Evolutionary conservation across 371 early-diverging fungal species (phyloP).

Genomic region (Apophysomyces elegans): DNA sequence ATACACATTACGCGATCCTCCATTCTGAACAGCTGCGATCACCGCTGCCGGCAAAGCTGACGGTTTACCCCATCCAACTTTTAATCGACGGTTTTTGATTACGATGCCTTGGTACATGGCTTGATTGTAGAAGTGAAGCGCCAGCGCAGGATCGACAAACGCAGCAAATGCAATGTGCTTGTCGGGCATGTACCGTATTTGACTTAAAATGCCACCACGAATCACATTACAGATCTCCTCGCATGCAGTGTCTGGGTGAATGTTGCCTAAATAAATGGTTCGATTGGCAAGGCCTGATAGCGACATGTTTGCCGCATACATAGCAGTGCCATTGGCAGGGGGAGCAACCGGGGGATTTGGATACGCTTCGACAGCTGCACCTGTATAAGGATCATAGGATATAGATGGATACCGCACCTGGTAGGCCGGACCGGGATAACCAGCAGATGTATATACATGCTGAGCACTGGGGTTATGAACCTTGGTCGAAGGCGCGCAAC

Average conservation of each 20-base stretch:
- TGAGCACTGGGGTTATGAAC: background rate
- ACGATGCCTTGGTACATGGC: constrained; percentile 61
- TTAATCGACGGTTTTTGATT: constrained; percentile 69
- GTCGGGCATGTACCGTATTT: constrained; percentile 71
- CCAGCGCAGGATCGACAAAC: constrained; percentile 76
- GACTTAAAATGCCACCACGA: constrained; percentile 80
- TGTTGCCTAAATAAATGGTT: constrained; percentile 79
- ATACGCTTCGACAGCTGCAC: constrained; percentile 33
- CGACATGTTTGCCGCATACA: constrained; percentile 7
- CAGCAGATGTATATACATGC: background rate
- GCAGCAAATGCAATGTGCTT: constrained; percentile 86
- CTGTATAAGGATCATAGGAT: constrained; percentile 35
- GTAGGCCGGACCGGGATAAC: constrained; percentile 14
- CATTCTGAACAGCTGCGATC: constrained; percentile 59
- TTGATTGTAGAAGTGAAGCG: constrained; percentile 61
- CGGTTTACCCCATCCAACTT: constrained; percentile 82
- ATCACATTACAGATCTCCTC: constrained; percentile 87
- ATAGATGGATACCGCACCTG: constrained; percentile 30
- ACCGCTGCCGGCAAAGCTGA: constrained; percentile 57
- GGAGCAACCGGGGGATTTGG: constrained; percentile 13
- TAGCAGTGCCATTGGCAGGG: constrained; percentile 23
- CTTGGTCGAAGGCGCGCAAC: constrained; percentile 56
- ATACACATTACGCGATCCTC: constrained; percentile 85
- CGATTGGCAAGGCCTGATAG: constrained; percentile 40
- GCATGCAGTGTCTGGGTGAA: constrained; percentile 69